Conservation (phyloP, 2,329 filamentous ascomycete genomes). For the Fusarium newnesense region DNA sequence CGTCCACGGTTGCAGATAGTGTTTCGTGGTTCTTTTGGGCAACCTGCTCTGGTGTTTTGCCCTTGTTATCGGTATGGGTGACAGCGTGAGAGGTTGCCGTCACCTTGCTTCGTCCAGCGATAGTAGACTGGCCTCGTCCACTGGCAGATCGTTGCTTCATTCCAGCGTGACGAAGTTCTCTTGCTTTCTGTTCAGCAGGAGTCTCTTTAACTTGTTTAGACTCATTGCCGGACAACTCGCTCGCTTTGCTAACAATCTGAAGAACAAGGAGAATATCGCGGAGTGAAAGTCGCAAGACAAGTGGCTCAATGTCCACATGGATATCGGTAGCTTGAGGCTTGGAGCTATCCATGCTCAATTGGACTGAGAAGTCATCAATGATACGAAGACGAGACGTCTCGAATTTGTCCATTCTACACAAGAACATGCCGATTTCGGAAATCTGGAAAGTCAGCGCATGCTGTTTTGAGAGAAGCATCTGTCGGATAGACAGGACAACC, state of each 20-base stretch:
- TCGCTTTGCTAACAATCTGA: slow-evolving; percentile 91
- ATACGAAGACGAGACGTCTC: slow-evolving; percentile 91
- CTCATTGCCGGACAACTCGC: slow-evolving; percentile 80
- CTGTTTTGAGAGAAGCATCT: slow-evolving; percentile 91
- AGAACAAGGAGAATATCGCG: slow-evolving; percentile 94
- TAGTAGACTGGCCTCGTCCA: slow-evolving; percentile 64
- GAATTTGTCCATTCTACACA: slow-evolving; percentile 98
- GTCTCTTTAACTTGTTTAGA: slow-evolving; percentile 55
- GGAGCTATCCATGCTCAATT: slow-evolving; percentile 84
- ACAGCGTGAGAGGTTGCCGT: slow-evolving; percentile 50
- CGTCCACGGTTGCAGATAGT: slow-evolving; percentile 85
- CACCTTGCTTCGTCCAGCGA: slow-evolving; percentile 52
- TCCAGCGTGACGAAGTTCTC: slow-evolving; percentile 61
- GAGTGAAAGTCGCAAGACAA: slow-evolving; percentile 89
- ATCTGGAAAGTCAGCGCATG: slow-evolving; percentile 94
- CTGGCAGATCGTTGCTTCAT: slow-evolving; percentile 68
- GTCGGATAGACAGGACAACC: slow-evolving; percentile 93
- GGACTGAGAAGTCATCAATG: slow-evolving; percentile 94
- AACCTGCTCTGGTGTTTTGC: slow-evolving; percentile 23
- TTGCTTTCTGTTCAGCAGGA: slow-evolving; percentile 64
- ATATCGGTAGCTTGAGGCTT: slow-evolving; percentile 76
- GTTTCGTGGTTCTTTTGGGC: slow-evolving; percentile 68
- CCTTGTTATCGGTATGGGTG: slow-evolving; percentile 39
- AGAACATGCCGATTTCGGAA: slow-evolving; percentile 95
- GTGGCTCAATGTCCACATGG: slow-evolving; percentile 86